These are phyloP conservation scores for Eutypa lata DNA, from an alignment of 2,329 filamentous ascomycete species.

Conservation along the genomic window DNA sequence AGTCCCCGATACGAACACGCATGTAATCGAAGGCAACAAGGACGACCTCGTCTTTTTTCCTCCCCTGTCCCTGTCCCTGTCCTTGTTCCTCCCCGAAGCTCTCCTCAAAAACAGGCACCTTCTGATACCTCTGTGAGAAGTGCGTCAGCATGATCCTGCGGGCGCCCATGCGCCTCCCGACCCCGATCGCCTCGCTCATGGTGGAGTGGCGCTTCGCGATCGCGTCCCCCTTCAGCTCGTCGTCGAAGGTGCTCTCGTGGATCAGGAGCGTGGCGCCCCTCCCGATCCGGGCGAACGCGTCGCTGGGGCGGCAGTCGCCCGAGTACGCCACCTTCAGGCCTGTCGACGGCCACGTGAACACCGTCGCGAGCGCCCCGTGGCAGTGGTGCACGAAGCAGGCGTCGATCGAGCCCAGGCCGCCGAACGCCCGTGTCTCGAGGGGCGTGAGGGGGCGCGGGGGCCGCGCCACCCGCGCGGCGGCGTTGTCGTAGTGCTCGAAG, in stretches of 20 bases:
- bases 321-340: slow-evolving; percentile 89
- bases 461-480: slow-evolving; percentile 4
- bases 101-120: slow-evolving; percentile 55
- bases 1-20: slow-evolving; percentile 50
- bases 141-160: slow-evolving; percentile 83
- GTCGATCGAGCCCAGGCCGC: slow-evolving; percentile 65
- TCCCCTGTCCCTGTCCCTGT: slow-evolving; percentile 24
- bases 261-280: slow-evolving; percentile 76
- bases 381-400: slow-evolving; percentile 75
- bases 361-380: slow-evolving; percentile 70
- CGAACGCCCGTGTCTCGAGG: slow-evolving; percentile 42
- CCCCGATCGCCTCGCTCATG: slow-evolving; percentile 75
- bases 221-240: slow-evolving; percentile 76
- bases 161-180: slow-evolving; percentile 77
- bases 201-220: slow-evolving; percentile 87
- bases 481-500: slow-evolving; percentile 6
- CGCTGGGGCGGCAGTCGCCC: slow-evolving; percentile 84
- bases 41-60: slow-evolving; percentile 52
- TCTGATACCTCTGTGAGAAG: slow-evolving; percentile 91
- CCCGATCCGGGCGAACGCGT: slow-evolving; percentile 67
- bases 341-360: slow-evolving; percentile 72
- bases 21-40: slow-evolving; percentile 79
- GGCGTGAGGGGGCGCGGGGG: slow-evolving; percentile 30
- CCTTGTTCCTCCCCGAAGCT: slow-evolving; percentile 17
- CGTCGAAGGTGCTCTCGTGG: slow-evolving; percentile 95